Percentiles rank a stretch among this genome's conserved stretches.
Conservation (phyloP, 2,329 filamentous ascomycete genomes). For the Hymenoscyphus infarciens region DNA sequence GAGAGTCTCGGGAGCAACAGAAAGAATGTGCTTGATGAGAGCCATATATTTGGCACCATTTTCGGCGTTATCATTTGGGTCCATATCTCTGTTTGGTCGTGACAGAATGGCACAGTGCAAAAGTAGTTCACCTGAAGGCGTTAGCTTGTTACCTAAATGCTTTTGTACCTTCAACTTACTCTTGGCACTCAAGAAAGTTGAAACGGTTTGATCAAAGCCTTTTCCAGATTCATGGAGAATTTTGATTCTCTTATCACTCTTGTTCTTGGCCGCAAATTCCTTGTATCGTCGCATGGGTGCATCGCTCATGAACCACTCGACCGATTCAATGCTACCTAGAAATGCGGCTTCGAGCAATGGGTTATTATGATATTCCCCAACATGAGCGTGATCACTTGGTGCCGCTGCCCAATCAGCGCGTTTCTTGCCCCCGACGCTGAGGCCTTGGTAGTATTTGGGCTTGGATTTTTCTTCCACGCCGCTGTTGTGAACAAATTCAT, state of each 20-base stretch:
- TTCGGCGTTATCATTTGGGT: background rate
- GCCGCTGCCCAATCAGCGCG: constrained; percentile 69
- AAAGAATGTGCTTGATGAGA: constrained; percentile 63
- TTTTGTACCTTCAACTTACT: constrained; percentile 43
- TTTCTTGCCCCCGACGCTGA: constrained; percentile 74
- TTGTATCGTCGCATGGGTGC: constrained; percentile 63
- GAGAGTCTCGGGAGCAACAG: constrained; percentile 57
- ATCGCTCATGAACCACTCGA: constrained; percentile 76
- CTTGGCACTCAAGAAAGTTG: constrained; percentile 57
- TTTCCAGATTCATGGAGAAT: constrained; percentile 56
- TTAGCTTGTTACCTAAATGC: constrained; percentile 17
- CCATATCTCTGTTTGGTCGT: constrained; percentile 27
- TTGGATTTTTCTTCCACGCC: constrained; percentile 61
- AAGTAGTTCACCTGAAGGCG: constrained; percentile 51
- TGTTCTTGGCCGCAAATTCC: constrained; percentile 62
- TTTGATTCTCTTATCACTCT: constrained; percentile 58
- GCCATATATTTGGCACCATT: constrained; percentile 39
- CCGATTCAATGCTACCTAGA: constrained; percentile 57
- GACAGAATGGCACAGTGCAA: constrained; percentile 63
- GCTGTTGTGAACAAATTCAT: constrained; percentile 61
- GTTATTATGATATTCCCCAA: constrained; percentile 45
- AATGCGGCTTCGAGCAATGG: constrained; percentile 59
- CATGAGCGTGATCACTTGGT: constrained; percentile 49
- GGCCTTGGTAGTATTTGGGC: constrained; percentile 70
- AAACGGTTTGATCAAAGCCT: constrained; percentile 61